These are phyloP conservation scores for Chaetomidium leptoderma DNA, from an alignment of 495 filamentous ascomycete genomes.

Conservation along the genomic window DNA sequence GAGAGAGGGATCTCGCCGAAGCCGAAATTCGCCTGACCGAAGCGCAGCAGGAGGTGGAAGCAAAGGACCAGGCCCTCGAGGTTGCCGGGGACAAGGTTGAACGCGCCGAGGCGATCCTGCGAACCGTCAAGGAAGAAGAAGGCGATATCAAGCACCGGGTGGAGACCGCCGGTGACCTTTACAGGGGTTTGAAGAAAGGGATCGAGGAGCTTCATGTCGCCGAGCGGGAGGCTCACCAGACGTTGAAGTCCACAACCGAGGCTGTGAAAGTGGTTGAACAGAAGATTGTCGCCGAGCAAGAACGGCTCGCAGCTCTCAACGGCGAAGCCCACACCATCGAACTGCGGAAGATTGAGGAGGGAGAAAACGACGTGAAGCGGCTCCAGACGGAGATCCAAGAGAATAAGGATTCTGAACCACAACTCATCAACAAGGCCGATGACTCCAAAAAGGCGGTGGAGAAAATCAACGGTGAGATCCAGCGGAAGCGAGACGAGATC, in stretches of 20 bases:
- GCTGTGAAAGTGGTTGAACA: slow-evolving; percentile 36
- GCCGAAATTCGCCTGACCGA: slow-evolving; percentile 30
- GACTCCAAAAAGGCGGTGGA: slow-evolving; percentile 42
- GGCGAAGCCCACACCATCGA: slow-evolving; percentile 43
- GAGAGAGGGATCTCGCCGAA: slow-evolving; percentile 31
- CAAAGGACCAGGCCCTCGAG: slow-evolving; percentile 29
- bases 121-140: slow-evolving; percentile 31
- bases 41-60: slow-evolving; percentile 23
- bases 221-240: slow-evolving; percentile 44
- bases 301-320: slow-evolving; percentile 50
- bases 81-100: slow-evolving; percentile 30
- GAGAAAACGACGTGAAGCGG: slow-evolving; percentile 46
- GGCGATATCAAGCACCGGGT: slow-evolving; percentile 37
- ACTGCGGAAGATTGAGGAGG: slow-evolving; percentile 43
- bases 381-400: slow-evolving; percentile 37
- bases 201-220: slow-evolving; percentile 38
- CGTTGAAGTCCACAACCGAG: slow-evolving; percentile 32
- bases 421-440: slow-evolving; percentile 31
- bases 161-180: slow-evolving; percentile 35
- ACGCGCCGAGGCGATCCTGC: slow-evolving; percentile 25
- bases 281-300: slow-evolving; percentile 42
- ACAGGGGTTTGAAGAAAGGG: slow-evolving; percentile 29
- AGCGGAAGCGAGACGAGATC: slow-evolving; percentile 45
- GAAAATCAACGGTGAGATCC: slow-evolving; percentile 35
- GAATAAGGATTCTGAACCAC: slow-evolving; percentile 32